Evolutionary conservation across 1,284 basidiomycete species (phyloP).

Genomic region (Jaminaea rosea): DNA sequence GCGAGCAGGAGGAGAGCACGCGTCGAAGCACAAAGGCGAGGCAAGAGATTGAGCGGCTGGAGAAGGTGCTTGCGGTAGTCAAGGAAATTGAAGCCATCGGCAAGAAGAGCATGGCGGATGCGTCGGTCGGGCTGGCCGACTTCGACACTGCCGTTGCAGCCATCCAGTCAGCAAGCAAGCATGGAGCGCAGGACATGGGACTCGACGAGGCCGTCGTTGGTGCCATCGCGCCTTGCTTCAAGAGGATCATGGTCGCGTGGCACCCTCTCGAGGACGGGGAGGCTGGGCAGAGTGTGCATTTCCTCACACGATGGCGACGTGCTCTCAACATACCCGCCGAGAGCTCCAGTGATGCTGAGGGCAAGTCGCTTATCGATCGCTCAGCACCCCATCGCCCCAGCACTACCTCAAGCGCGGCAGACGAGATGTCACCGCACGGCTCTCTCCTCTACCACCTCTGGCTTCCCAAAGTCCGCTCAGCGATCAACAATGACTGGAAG

Average conservation of each 20-base stretch:
- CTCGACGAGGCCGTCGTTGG: slow-evolving; percentile 82
- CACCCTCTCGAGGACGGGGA: slow-evolving; percentile 62
- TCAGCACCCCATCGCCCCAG: too few relatives aligned
- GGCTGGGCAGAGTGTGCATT: slow-evolving; percentile 51
- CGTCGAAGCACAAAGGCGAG: slow-evolving; percentile 61
- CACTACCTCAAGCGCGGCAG: slow-evolving; percentile 56
- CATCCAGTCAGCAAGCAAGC: slow-evolving; percentile 6
- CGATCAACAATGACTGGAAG: slow-evolving; percentile 72
- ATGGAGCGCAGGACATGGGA: slow-evolving; percentile 9
- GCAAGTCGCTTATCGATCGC: too few relatives aligned
- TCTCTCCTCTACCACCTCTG: slow-evolving; percentile 86
- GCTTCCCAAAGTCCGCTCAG: slow-evolving; percentile 83
- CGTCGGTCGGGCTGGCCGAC: background rate
- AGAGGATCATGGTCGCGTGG: slow-evolving; percentile 62
- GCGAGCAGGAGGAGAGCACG: slow-evolving; percentile 57
- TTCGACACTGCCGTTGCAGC: slow-evolving; percentile 11
- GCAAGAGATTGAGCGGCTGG: slow-evolving; percentile 24
- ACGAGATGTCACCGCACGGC: slow-evolving; percentile 83
- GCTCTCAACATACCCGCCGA: slow-evolving; percentile 55
- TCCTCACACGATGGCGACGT: slow-evolving; percentile 61
- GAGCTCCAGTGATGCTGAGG: slow-evolving; percentile 24
- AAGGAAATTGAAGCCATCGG: slow-evolving; percentile 13
- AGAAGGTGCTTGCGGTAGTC: slow-evolving; percentile 18
- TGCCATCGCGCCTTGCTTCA: slow-evolving; percentile 69
- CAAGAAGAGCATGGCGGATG: background rate